phyloP scores from a whole-genome alignment of 192 early-diverging fungal species.

The Podila epigama region DNA sequence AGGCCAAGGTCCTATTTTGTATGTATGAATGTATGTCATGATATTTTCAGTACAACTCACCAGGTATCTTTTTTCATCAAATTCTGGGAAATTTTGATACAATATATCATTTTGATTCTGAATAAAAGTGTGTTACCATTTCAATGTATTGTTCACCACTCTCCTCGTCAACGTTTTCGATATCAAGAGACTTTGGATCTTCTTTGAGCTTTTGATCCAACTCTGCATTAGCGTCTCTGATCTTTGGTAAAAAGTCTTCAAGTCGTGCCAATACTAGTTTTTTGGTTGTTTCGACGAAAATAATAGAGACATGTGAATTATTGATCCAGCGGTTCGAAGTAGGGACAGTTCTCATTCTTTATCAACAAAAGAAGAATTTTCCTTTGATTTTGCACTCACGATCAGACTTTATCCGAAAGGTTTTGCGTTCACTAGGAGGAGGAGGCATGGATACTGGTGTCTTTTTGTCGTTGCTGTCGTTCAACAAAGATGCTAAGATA shows the following conservation, averaged over 20 bases:
- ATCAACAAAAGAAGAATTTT: too few species aligned
- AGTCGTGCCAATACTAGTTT: conserved; percentile 50
- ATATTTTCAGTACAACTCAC: too few species aligned
- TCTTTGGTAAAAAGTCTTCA: conserved; percentile 57
- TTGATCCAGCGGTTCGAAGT: too few species aligned
- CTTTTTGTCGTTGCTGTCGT: conserved; percentile 27
- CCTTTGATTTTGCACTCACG: conserved; percentile 33
- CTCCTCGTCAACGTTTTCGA: conserved; percentile 62
- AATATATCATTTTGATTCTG: too few species aligned
- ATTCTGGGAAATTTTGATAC: too few species aligned
- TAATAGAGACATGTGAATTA: neutral
- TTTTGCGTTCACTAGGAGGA: conserved; percentile 51
- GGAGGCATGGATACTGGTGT: conserved; percentile 12
- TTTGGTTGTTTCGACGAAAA: neutral
- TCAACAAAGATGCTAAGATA: conserved; percentile 25
- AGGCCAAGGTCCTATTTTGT: conserved; percentile 50
- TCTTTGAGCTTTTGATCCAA: conserved; percentile 44
- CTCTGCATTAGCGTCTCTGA: conserved; percentile 51
- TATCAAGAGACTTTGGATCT: conserved; percentile 58
- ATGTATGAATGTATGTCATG: too few species aligned
- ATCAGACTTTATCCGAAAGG: conserved; percentile 47
- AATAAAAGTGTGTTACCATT: conserved; percentile 59
- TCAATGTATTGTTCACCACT: conserved; percentile 62
- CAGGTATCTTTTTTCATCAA: too few species aligned
- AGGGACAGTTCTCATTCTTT: too few species aligned